These are phyloP conservation scores for Agapanthus africanus DNA, from an alignment of 106 monocot genomes.

Conservation along the genomic window DNA sequence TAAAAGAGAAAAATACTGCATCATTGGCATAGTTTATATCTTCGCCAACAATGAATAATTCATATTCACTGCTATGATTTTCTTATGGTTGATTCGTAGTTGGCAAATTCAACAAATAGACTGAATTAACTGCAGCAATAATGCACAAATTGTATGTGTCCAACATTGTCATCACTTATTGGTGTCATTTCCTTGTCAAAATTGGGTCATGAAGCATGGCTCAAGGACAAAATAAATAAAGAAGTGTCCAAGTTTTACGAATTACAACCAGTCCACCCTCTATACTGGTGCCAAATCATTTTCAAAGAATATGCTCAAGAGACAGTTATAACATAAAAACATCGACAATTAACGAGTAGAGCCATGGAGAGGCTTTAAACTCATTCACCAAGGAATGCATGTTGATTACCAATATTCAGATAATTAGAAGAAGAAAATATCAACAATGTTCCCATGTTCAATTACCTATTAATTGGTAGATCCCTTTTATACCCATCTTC, in stretches of 20 bases:
- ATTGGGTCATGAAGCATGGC: too few relatives aligned
- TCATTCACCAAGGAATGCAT: not conserved
- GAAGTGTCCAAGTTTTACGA: too few relatives aligned
- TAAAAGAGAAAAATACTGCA: not conserved
- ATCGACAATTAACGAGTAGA: not conserved
- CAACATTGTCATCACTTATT: too few relatives aligned
- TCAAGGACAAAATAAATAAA: too few relatives aligned
- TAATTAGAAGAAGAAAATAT: too few relatives aligned
- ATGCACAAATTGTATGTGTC: too few relatives aligned
- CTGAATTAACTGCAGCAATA: too few relatives aligned
- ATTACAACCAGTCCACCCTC: too few relatives aligned
- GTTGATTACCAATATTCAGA: not conserved
- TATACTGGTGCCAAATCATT: not conserved
- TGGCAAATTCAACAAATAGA: not conserved
- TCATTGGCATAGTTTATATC: not conserved
- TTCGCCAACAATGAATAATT: not conserved
- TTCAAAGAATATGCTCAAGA: not conserved
- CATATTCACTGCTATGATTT: not conserved
- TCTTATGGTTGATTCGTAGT: not conserved
- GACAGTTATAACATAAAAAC: not conserved
- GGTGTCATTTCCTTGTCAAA: too few relatives aligned
- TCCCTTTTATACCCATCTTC: conserved; percentile 90
- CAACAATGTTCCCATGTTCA: too few relatives aligned
- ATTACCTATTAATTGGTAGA: conserved; percentile 86
- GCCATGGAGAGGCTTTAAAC: too few relatives aligned